phyloP scores from a whole-genome alignment of 75 land plant genomes.

The Pinus albicaulis region DNA sequence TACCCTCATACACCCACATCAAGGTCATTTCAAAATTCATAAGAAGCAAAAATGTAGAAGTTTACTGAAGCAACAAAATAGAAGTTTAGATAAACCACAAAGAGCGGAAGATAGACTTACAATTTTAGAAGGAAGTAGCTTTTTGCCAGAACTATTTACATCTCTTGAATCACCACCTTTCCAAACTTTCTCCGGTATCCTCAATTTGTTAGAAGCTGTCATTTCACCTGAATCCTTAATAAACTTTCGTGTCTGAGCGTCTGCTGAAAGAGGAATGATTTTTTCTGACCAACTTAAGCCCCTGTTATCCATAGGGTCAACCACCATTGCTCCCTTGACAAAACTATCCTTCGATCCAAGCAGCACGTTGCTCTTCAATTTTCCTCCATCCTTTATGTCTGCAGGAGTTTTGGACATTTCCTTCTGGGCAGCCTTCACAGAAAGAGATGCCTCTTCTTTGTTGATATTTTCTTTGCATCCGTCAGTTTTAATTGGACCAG shows the following conservation, averaged over 20 bases:
- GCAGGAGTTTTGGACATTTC: slow-evolving; percentile 13
- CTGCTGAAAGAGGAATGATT: slow-evolving; percentile 15
- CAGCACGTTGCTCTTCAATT: slow-evolving; percentile 14
- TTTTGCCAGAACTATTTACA: slow-evolving; percentile 26
- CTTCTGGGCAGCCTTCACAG: slow-evolving; percentile 20
- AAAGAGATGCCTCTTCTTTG: slow-evolving; percentile 14
- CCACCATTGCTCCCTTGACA: slow-evolving; percentile 17
- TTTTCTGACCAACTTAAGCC: slow-evolving; percentile 21
- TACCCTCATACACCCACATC: neutral
- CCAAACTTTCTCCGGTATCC: slow-evolving; percentile 26
- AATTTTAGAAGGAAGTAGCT: slow-evolving; percentile 6
- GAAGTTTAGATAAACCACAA: neutral
- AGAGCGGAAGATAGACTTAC: neutral
- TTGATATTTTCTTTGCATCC: slow-evolving; percentile 18
- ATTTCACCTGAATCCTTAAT: slow-evolving; percentile 11
- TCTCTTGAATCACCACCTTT: slow-evolving; percentile 22
- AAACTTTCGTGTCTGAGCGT: slow-evolving; percentile 23
- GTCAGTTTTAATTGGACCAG: slow-evolving; percentile 7
- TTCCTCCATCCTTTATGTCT: slow-evolving; percentile 36
- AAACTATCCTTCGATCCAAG: slow-evolving; percentile 17
- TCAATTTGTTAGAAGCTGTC: slow-evolving; percentile 8
- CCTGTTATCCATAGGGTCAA: slow-evolving; percentile 17
- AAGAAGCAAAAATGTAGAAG: neutral
- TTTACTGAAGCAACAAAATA: neutral
- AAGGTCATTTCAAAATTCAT: neutral